Percentiles rank a stretch among this genome's conserved stretches.
These are phyloP conservation scores for Botrytis hyacinthi DNA, from an alignment of 2,329 filamentous ascomycete genomes.

Conservation along the genomic window DNA sequence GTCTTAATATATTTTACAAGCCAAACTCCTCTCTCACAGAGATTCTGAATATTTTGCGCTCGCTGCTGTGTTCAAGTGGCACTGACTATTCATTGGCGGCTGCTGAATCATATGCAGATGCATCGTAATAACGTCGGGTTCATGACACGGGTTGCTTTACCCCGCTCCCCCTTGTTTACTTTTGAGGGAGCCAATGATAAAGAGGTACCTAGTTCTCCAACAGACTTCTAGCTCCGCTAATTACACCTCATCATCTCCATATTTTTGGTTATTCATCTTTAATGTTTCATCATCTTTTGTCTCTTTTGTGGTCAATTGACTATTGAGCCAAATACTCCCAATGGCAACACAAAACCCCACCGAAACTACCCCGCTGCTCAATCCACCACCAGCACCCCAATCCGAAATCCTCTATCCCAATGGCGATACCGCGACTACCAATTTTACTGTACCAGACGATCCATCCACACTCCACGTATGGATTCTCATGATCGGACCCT, in stretches of 20 bases:
- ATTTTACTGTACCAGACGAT: background rate
- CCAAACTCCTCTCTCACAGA: background rate
- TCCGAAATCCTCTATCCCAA: constrained; percentile 6
- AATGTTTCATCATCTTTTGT: background rate
- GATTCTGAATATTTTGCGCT: background rate
- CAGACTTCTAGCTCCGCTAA: background rate
- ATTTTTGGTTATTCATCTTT: too few relatives aligned
- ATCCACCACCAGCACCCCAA: background rate
- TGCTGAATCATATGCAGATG: background rate
- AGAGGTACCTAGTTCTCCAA: background rate
- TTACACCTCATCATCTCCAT: background rate
- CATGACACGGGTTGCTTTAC: background rate
- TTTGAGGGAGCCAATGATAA: background rate
- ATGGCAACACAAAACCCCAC: constrained; percentile 1
- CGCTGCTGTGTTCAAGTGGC: background rate
- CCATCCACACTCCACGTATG: background rate
- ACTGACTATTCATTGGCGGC: background rate
- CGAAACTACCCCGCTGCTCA: constrained; percentile 6
- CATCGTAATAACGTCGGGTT: background rate
- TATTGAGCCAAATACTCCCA: background rate
- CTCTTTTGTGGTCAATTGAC: background rate
- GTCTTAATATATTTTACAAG: background rate
- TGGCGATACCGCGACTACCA: background rate
- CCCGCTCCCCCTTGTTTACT: background rate
- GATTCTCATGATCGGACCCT: constrained; percentile 10